phyloP scores from a whole-genome alignment of 1,139 yeast species.

The Taphrina deformans region DNA sequence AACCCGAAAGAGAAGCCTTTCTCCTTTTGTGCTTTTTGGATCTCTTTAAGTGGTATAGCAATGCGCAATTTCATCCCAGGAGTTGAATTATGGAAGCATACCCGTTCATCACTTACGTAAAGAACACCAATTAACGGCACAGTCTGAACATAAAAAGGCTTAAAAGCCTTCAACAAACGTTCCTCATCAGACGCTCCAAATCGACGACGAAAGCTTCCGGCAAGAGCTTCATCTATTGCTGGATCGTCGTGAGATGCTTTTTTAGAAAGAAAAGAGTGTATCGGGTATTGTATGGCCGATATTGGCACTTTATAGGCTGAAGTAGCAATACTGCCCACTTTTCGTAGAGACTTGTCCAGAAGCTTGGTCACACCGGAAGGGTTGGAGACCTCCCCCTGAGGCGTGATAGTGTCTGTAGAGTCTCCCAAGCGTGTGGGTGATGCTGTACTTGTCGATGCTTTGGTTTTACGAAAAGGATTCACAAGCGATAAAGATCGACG shows the following conservation, averaged over 20 bases:
- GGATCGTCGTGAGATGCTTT: background rate
- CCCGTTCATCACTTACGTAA: slow-evolving; percentile 62
- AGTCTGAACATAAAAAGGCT: slow-evolving; percentile 66
- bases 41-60: slow-evolving; percentile 75
- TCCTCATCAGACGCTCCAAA: slow-evolving; percentile 62
- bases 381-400: background rate
- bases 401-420: background rate
- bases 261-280: background rate
- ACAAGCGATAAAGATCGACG: background rate
- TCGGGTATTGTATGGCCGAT: background rate
- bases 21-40: slow-evolving; percentile 67
- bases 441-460: background rate
- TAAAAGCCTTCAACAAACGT: slow-evolving; percentile 65
- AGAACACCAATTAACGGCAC: slow-evolving; percentile 81
- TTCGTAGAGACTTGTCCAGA: background rate
- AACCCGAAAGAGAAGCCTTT: slow-evolving; percentile 66
- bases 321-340: slow-evolving; percentile 1
- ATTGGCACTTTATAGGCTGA: background rate
- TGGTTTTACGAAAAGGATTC: background rate
- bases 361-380: background rate
- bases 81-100: slow-evolving; percentile 76
- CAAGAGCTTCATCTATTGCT: background rate
- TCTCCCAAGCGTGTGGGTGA: background rate
- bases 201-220: slow-evolving; percentile 57
- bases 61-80: slow-evolving; percentile 78